These are phyloP conservation scores for Coemansia aciculifera DNA, from an alignment of 192 early-diverging fungal species.

Conservation along the genomic window DNA sequence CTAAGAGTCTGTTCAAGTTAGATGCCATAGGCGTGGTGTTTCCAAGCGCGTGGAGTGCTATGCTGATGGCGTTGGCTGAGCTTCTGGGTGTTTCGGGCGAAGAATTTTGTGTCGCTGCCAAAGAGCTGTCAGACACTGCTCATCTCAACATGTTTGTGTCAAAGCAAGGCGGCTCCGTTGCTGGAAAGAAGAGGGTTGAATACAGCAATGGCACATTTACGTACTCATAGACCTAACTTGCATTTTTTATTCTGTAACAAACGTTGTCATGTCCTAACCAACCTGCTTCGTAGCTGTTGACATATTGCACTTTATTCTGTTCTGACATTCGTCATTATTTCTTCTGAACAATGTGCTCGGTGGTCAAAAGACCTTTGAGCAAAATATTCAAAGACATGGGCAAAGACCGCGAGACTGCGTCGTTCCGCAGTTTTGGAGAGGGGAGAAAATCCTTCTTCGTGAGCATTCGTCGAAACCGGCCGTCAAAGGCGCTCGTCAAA, in stretches of 20 bases:
- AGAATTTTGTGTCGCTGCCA: slow-evolving; percentile 22
- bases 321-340: background rate
- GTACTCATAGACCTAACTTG: background rate
- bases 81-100: background rate
- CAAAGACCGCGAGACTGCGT: background rate
- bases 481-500: no score
- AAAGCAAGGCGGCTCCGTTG: slow-evolving; percentile 36
- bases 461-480: no score
- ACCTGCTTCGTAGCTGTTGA: background rate
- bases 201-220: slow-evolving; percentile 12
- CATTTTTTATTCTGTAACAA: background rate
- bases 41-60: slow-evolving; percentile 30
- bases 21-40: slow-evolving; percentile 40
- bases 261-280: background rate
- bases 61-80: slow-evolving; percentile 24
- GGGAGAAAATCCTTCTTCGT: no score
- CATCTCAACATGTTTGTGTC: slow-evolving; percentile 47
- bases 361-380: background rate
- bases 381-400: background rate
- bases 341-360: background rate
- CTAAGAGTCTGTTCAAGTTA: slow-evolving; percentile 23
- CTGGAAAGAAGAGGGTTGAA: slow-evolving; percentile 27
- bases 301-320: background rate
- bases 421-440: no score
- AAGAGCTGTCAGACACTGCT: slow-evolving; percentile 32